Evolutionary conservation across 1,139 yeast species (phyloP), one percentile per base, ranked within the genome.

Genomic region (Sugiyamaella grinbergsii): DNA sequence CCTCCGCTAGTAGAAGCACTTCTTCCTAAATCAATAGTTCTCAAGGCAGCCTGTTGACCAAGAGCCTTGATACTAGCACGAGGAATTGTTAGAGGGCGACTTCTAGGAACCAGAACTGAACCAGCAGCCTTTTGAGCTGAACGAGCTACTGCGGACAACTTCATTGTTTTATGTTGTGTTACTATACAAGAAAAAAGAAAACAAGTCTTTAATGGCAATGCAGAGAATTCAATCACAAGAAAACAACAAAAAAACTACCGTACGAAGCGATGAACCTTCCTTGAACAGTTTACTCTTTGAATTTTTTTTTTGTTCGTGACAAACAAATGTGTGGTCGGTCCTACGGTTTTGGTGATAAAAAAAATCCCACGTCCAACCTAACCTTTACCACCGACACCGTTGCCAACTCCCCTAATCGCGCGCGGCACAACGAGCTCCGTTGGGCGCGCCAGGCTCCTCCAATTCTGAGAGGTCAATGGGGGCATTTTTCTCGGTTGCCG

Each of bases 1-100:
- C 68, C 68, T 15, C 67, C 67, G 32, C 56, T 49, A 32, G 67
- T 57, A 29, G 66, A 61, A 42, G 65, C 63, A 16, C 49, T 41
- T 42, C 67, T 59, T 49, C 50, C 51, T 45, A 59, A 57, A 50
- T 58, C 64, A 43, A 59, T 36, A 36, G 64, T 62, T 55, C 67
- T 56, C 53, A 64, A 47, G 26, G 67, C 65, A 20, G 65, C 62
- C 43, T 60, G 64, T 13, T 31, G 39, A 34, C 53, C 53, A 28
- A 47, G 26, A 32, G 40, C 40, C 16, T 32, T 33, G 15, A 50
- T 32, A 18, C 32, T 26, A 15, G 49, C 33, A 24, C 50, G 53
- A 37, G 52, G 52, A 33, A 42, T 37, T 18, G 48, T 20, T 15
- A 42, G 16, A 16, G 52, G 40, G 11, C 49, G 42, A 24, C 22